These are phyloP conservation scores for Fusarium decemcellulare DNA, from an alignment of 2,329 filamentous ascomycete genomes.

Conservation along the genomic window DNA sequence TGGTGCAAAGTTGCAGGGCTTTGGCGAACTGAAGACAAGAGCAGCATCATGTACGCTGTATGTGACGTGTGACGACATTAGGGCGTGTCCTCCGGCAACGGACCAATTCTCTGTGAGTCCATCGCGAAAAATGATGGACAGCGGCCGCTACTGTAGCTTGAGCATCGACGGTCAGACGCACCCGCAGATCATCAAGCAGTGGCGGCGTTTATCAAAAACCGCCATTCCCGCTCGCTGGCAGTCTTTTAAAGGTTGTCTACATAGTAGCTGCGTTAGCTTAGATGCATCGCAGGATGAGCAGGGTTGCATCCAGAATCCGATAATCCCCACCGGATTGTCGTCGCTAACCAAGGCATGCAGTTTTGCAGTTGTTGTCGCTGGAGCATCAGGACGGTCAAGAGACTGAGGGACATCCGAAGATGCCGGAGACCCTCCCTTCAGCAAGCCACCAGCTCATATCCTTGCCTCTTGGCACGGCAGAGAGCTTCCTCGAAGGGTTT, in stretches of 20 bases:
- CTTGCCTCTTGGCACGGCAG: slow-evolving; percentile 21
- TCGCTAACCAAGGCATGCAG: slow-evolving; percentile 6
- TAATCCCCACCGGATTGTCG: background rate
- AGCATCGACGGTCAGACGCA: background rate
- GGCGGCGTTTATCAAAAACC: background rate
- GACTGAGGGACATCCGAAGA: slow-evolving; percentile 16
- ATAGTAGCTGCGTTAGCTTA: slow-evolving; percentile 7
- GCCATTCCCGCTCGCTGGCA: background rate
- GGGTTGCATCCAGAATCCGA: background rate
- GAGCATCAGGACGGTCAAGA: background rate
- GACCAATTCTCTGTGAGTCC: background rate
- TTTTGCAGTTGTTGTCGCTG: background rate
- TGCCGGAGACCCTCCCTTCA: slow-evolving; percentile 17
- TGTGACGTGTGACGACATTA: slow-evolving; percentile 12
- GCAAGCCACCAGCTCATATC: slow-evolving; percentile 1
- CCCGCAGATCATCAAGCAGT: background rate
- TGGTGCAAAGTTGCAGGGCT: background rate
- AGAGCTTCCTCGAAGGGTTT: background rate
- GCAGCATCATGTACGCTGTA: slow-evolving; percentile 1
- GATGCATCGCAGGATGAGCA: background rate
- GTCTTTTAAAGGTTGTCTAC: background rate
- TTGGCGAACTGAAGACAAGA: background rate
- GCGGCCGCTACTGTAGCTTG: background rate
- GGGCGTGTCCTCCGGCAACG: background rate
- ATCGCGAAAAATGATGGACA: background rate